Percentiles rank a stretch among this genome's conserved stretches.
Conservation (phyloP, 2,329 filamentous ascomycete genomes). For the Colletotrichum endophyticum region DNA sequence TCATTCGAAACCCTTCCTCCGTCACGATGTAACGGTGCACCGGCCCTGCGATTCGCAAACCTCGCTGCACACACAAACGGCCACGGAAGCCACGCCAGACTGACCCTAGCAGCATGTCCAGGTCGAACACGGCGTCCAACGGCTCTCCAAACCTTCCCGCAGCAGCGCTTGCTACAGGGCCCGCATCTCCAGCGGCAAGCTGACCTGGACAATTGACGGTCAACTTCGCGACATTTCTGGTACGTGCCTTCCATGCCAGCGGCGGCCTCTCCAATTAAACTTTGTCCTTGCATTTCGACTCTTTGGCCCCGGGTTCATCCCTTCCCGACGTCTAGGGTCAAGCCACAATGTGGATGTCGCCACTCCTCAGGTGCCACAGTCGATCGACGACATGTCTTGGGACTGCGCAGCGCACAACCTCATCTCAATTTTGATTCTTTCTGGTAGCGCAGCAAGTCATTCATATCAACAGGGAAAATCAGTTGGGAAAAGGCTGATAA, state of each 20-base stretch:
- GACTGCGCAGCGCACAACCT: not conserved
- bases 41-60: not conserved
- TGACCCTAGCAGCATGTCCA: not conserved
- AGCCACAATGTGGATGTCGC: conserved; percentile 19
- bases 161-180: not conserved
- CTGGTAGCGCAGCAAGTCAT: not conserved
- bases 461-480: not conserved
- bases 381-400: conserved; percentile 13
- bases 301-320: not conserved
- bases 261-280: not conserved
- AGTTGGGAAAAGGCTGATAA: not conserved
- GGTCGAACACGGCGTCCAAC: not conserved
- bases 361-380: conserved; percentile 9
- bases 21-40: not conserved
- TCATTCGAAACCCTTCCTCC: not conserved
- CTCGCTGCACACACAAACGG: not conserved
- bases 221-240: not conserved
- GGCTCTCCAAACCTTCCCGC: not conserved
- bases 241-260: not conserved
- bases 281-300: not conserved
- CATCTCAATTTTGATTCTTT: not conserved
- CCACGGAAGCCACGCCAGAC: not conserved
- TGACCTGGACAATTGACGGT: not conserved
- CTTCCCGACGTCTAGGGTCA: not conserved
- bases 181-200: not conserved